These are phyloP conservation scores for Copromyces sp. DNA, from an alignment of 495 filamentous ascomycete species.

Conservation along the genomic window DNA sequence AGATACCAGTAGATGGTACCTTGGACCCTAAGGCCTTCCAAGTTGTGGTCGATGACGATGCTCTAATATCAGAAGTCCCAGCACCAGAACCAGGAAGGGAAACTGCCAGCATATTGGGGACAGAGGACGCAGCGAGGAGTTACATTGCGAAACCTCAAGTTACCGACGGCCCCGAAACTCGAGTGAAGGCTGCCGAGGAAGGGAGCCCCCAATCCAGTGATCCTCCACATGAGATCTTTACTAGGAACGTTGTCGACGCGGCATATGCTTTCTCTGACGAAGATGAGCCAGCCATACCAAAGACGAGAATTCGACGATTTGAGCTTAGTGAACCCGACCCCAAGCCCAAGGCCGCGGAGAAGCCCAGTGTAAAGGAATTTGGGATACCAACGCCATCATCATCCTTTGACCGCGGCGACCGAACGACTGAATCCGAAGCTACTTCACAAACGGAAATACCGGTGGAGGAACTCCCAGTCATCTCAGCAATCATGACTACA, in stretches of 20 bases:
- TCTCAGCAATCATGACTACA: neutral
- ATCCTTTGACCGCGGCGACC: neutral
- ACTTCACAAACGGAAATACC: neutral
- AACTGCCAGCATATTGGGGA: neutral
- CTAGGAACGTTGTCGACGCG: slow-evolving; percentile 22
- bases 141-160: neutral
- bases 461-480: neutral
- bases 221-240: slow-evolving; percentile 11
- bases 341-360: neutral
- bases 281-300: slow-evolving; percentile 21
- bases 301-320: neutral
- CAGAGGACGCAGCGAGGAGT: neutral
- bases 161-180: neutral
- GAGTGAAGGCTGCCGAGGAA: neutral
- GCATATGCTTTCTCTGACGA: slow-evolving; percentile 35
- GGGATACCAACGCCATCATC: neutral
- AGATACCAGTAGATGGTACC: slow-evolving; percentile 4
- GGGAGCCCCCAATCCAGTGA: neutral
- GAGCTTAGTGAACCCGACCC: neutral
- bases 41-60: neutral
- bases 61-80: neutral
- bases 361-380: neutral
- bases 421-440: neutral
- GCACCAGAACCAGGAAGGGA: neutral
- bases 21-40: neutral